Base-by-base conservation (phyloP, 768 basidiomycete species). In the Lactarius psammicola region DNA sequence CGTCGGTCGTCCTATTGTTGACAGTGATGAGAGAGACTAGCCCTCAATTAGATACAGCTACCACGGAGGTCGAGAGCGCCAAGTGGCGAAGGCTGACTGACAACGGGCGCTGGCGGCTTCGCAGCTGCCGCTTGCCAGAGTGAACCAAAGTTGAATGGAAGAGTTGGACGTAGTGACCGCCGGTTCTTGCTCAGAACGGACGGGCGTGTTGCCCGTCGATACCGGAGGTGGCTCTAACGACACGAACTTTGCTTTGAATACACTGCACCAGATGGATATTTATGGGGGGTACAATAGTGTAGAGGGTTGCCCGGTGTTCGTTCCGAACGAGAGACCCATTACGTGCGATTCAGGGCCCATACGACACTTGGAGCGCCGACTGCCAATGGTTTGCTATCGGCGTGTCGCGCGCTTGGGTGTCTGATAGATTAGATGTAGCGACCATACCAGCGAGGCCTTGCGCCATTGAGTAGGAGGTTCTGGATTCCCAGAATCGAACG, bases 311-410 rank as follows among this genome's bases (percentile, higher is more conserved):
- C n/a, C n/a, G n/a, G n/a, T n/a, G n/a, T n/a, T n/a, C n/a, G 28
- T 56, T 54, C 4, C 44, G 55, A 13, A 77, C 69, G 74, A 76
- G 56, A 74, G 82, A 61, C 13, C 60, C 63, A 42, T 68, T 68
- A 56, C 66, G 70, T 23, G 30, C n/a, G 31, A n/a, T n/a, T n/a
- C n/a, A n/a, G n/a, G n/a, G n/a, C n/a, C n/a, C n/a, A n/a, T n/a
- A n/a, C n/a, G 67, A 34, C 42, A 31, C 56, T 5, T 66, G 69
- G 46, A 42, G 70, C 11, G 73, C 70, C 42, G 72, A 71, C 68
- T 77, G 76, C 18, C 69, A 72, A 40, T 69, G 0, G 85, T 89
- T 73, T 93, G 90, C 7, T 90, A 92, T n/a, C n/a, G 90, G 84
- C 36, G 13, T 38, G 36, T 38, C 5, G 13, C 15, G 36, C 11